A percentile compares a stretch with the other conserved stretches of the same genome.
Conservation (phyloP, 257 asterid genomes). For the Coffea eugenioides region DNA sequence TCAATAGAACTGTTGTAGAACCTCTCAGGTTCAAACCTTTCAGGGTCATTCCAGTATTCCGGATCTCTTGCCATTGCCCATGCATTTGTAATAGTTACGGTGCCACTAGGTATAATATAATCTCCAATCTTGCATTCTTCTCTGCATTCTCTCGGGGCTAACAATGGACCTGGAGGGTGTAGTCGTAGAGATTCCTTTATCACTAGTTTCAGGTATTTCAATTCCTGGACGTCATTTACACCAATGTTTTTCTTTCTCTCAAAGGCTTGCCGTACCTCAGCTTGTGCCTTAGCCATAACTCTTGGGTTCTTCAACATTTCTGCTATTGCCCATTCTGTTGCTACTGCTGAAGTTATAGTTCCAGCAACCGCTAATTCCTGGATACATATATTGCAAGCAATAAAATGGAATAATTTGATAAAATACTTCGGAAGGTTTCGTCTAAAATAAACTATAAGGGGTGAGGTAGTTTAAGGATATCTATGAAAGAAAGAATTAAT, state of each 20-base stretch:
- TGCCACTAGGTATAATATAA: constrained; percentile 9
- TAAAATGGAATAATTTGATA: too few species aligned
- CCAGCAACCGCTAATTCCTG: too few species aligned
- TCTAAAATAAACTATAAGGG: too few species aligned
- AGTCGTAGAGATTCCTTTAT: constrained; percentile 34
- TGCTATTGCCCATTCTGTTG: constrained; percentile 25
- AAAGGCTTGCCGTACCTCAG: constrained; percentile 18
- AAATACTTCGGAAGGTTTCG: too few species aligned
- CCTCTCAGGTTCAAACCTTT: constrained; percentile 22
- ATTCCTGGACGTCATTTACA: constrained; percentile 2
- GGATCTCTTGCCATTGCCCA: too few species aligned
- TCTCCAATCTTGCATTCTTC: constrained; percentile 20
- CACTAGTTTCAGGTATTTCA: constrained; percentile 24
- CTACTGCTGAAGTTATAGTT: constrained; percentile 15
- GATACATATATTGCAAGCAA: too few species aligned
- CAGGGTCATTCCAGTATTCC: constrained; percentile 11
- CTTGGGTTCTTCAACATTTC: constrained; percentile 24
- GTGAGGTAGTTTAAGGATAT: too few species aligned
- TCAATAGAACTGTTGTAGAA: constrained; percentile 18
- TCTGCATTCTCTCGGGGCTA: constrained; percentile 24
- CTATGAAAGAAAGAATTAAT: too few species aligned
- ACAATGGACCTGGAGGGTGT: constrained; percentile 27
- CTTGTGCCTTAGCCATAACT: constrained; percentile 26
- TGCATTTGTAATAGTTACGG: constrained; percentile 9
- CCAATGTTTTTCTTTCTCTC: constrained; percentile 7